A percentile compares a stretch with the other conserved stretches of the same genome.
Conservation (phyloP, 139 green algal species). For the Deuterostichococcus epilithicus region DNA sequence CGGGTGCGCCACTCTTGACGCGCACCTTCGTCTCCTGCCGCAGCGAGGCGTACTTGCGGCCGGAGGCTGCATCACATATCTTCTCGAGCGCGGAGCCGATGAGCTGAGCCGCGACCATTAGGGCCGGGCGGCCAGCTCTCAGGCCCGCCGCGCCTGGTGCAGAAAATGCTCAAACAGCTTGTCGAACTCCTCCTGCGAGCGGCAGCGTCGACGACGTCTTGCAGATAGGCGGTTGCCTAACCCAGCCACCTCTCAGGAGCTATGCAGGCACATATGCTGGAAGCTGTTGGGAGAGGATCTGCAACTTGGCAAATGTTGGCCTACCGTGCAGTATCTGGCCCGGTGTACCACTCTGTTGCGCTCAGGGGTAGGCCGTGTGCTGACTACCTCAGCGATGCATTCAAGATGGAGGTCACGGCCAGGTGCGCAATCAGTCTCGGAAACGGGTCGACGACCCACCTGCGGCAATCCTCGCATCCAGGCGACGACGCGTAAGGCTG, state of each 20-base stretch:
- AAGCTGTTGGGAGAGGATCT: neutral
- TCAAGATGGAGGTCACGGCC: neutral
- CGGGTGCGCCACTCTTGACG: neutral
- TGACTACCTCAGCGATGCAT: too few species aligned
- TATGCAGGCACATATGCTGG: neutral
- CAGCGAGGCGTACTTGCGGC: constrained; percentile 44
- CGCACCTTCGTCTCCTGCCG: constrained; percentile 39
- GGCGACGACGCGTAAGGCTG: constrained; percentile 15
- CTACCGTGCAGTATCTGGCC: too few species aligned
- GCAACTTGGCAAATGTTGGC: neutral
- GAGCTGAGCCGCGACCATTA: constrained; percentile 11
- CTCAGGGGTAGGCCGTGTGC: too few species aligned
- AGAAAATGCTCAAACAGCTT: constrained; percentile 18
- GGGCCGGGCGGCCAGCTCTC: neutral
- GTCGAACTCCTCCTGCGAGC: constrained; percentile 25
- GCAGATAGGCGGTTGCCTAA: too few species aligned
- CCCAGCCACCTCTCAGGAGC: too few species aligned
- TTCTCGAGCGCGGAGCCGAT: constrained; percentile 44
- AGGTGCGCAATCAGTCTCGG: neutral
- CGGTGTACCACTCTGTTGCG: too few species aligned
- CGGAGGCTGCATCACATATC: constrained; percentile 32
- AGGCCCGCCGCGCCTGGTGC: neutral
- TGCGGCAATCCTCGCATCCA: constrained; percentile 28
- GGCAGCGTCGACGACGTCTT: neutral
- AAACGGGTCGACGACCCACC: constrained; percentile 1